Evolutionary conservation across 192 early-diverging fungal species (phyloP).

Genomic region (Phycomyces nitens): DNA sequence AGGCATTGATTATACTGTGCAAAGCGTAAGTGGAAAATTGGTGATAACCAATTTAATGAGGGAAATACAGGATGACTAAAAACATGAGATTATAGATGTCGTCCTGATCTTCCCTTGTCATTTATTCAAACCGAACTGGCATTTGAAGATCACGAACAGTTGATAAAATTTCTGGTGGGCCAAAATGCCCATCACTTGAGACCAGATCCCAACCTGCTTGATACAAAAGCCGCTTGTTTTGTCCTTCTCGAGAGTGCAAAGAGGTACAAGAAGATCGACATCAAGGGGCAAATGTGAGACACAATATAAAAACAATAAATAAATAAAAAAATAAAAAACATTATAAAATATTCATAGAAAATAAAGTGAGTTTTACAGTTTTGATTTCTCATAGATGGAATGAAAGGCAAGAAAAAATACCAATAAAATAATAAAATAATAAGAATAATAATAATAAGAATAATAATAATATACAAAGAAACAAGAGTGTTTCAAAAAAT

Average conservation of each 20-base stretch:
- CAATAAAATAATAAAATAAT: too few species aligned
- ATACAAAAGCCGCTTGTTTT: slow-evolving; percentile 56
- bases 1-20: slow-evolving; percentile 70
- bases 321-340: background rate
- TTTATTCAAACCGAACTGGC: slow-evolving; percentile 68
- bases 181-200: slow-evolving; percentile 35
- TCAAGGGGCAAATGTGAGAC: slow-evolving; percentile 71
- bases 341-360: too few species aligned
- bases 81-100: slow-evolving; percentile 37
- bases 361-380: too few species aligned
- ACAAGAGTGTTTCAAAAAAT: too few species aligned
- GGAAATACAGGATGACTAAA: too few species aligned
- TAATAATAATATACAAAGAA: too few species aligned
- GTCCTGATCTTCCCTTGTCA: slow-evolving; percentile 53
- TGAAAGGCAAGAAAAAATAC: too few species aligned
- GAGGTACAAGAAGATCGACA: slow-evolving; percentile 69
- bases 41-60: background rate
- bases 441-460: too few species aligned
- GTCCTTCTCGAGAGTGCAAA: slow-evolving; percentile 48
- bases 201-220: slow-evolving; percentile 35
- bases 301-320: background rate
- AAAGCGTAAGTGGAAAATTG: slow-evolving; percentile 57
- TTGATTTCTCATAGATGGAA: too few species aligned
- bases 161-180: slow-evolving; percentile 48
- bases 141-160: slow-evolving; percentile 47